These are phyloP conservation scores for Didymella glomerata DNA, from an alignment of 2,329 filamentous ascomycete genomes.

Conservation along the genomic window DNA sequence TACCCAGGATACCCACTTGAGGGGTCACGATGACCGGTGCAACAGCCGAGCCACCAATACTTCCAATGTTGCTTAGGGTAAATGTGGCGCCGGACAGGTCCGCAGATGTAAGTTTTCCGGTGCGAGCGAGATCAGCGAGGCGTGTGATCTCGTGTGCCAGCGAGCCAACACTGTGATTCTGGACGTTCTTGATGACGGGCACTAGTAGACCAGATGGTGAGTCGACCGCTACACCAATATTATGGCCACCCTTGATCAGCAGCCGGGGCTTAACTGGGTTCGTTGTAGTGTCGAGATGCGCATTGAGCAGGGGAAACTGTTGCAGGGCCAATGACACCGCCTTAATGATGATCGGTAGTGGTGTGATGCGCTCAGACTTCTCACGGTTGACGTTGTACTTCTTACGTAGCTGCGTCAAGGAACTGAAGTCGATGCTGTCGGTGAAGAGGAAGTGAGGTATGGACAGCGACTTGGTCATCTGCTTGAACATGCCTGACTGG, in stretches of 20 bases:
- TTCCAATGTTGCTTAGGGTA: conserved; percentile 96
- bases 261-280: conserved; percentile 74
- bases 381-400: conserved; percentile 69
- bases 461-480: conserved; percentile 88
- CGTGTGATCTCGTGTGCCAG: conserved; percentile 79
- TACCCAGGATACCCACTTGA: conserved; percentile 89
- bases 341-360: conserved; percentile 95
- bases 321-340: conserved; percentile 86
- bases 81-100: conserved; percentile 90
- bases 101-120: conserved; percentile 75
- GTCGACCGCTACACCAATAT: conserved; percentile 96
- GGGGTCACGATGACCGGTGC: conserved; percentile 89
- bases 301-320: conserved; percentile 86
- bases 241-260: conserved; percentile 82
- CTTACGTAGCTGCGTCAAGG: conserved; percentile 74
- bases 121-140: conserved; percentile 74
- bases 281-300: conserved; percentile 73
- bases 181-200: conserved; percentile 88
- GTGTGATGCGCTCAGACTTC: conserved; percentile 71
- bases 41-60: conserved; percentile 90
- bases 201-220: conserved; percentile 88
- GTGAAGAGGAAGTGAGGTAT: conserved; percentile 98
- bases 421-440: conserved; percentile 84
- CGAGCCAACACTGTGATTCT: conserved; percentile 75
- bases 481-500: conserved; percentile 95